A percentile compares a stretch with the other conserved stretches of the same genome.
Conservation (phyloP, 495 filamentous ascomycete species). For the Talaromyces thailandensis region DNA sequence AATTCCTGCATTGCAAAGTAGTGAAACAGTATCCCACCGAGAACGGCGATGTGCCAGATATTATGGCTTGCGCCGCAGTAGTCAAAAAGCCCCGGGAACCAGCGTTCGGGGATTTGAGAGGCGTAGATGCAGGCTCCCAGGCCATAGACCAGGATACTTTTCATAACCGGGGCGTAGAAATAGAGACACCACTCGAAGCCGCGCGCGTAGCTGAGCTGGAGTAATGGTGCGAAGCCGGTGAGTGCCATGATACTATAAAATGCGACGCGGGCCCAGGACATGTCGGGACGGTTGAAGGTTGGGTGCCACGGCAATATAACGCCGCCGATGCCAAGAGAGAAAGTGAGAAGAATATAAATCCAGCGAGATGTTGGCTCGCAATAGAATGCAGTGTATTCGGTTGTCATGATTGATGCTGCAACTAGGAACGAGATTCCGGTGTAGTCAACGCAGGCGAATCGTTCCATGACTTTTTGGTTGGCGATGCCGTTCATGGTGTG, state of each 20-base stretch:
- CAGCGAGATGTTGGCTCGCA: slow-evolving; percentile 85
- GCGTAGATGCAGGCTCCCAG: slow-evolving; percentile 81
- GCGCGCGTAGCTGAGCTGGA: slow-evolving; percentile 70
- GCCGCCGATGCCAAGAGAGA: slow-evolving; percentile 73
- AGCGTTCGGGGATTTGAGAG: slow-evolving; percentile 88
- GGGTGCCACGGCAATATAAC: slow-evolving; percentile 96
- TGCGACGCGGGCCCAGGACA: slow-evolving; percentile 82
- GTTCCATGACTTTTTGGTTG: slow-evolving; percentile 79
- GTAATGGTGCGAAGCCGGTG: slow-evolving; percentile 85
- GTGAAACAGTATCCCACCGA: slow-evolving; percentile 95
- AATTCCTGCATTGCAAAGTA: slow-evolving; percentile 94
- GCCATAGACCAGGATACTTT: slow-evolving; percentile 80
- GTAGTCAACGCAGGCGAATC: slow-evolving; percentile 97
- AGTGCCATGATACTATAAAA: slow-evolving; percentile 85
- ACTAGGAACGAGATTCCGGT: slow-evolving; percentile 96
- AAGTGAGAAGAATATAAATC: slow-evolving; percentile 77
- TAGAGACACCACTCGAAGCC: slow-evolving; percentile 65
- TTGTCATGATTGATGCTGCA: slow-evolving; percentile 94
- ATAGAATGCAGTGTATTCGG: slow-evolving; percentile 97
- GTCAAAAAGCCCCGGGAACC: slow-evolving; percentile 86
- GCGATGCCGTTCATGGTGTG: slow-evolving; percentile 97
- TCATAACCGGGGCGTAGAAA: slow-evolving; percentile 84
- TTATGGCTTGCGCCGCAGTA: slow-evolving; percentile 94
- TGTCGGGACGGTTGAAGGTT: slow-evolving; percentile 83
- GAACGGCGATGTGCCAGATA: slow-evolving; percentile 91